Evolutionary conservation across 495 filamentous ascomycete species (phyloP).

Genomic region (Apiosordaria backusii): DNA sequence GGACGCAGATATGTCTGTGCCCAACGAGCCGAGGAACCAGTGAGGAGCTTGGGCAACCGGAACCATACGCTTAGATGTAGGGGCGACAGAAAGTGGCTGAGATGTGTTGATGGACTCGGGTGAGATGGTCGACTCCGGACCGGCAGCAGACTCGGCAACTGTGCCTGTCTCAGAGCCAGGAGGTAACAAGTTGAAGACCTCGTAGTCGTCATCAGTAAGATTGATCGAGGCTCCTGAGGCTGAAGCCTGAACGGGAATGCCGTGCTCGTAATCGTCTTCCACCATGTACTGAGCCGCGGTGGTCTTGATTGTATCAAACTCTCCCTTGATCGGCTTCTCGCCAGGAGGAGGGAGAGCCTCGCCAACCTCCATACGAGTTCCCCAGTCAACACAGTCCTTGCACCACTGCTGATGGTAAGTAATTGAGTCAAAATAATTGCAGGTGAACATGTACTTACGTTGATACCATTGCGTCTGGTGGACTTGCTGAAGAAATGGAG

Average conservation of each 20-base stretch:
- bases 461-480: constrained; percentile 48
- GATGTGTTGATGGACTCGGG: too few species aligned
- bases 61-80: neutral
- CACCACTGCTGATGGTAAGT: constrained; percentile 45
- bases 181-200: neutral
- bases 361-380: constrained; percentile 14
- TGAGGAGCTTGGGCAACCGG: neutral
- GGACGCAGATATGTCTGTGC: neutral
- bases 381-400: constrained; percentile 51
- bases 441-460: constrained; percentile 43
- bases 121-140: neutral
- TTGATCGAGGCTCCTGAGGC: neutral
- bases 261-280: neutral
- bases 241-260: neutral
- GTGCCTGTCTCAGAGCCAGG: neutral
- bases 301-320: neutral
- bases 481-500: constrained; percentile 55
- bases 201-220: neutral
- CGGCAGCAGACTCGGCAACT: neutral
- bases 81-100: too few species aligned
- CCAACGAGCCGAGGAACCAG: neutral
- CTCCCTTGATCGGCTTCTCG: neutral
- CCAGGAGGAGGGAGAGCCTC: constrained; percentile 19
- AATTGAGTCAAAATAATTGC: neutral
- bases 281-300: neutral